Percentiles rank a stretch among this genome's conserved stretches.
Evolutionary conservation across 257 asterid species (phyloP).

Genomic region (Voacanga thouarsii): DNA sequence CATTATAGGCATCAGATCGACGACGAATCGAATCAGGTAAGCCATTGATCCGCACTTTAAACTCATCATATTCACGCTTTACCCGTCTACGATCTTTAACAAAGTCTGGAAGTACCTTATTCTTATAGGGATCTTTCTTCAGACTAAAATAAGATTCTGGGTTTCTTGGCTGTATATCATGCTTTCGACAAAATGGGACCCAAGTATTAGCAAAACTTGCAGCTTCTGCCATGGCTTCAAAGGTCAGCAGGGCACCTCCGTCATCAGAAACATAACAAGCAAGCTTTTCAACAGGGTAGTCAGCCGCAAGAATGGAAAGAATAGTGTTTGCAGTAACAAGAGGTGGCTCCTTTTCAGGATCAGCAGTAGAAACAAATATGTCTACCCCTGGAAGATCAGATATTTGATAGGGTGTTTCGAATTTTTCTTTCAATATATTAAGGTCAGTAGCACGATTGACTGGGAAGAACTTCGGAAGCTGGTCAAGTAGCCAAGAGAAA

Average conservation of each 20-base stretch:
- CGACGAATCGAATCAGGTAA: constrained; percentile 88
- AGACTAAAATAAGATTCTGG: constrained; percentile 78
- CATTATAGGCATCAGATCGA: constrained; percentile 84
- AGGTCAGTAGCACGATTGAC: constrained; percentile 82
- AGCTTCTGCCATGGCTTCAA: constrained; percentile 97
- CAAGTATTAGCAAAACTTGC: constrained; percentile 86
- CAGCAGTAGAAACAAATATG: constrained; percentile 81
- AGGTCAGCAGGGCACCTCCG: constrained; percentile 83
- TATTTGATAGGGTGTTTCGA: constrained; percentile 57
- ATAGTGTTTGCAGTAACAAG: constrained; percentile 84
- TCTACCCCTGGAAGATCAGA: constrained; percentile 90
- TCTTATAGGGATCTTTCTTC: constrained; percentile 79
- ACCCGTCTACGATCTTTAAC: constrained; percentile 85
- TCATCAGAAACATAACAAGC: constrained; percentile 91
- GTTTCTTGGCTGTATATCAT: constrained; percentile 72
- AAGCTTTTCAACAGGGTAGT: constrained; percentile 84
- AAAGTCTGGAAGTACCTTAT: constrained; percentile 70
- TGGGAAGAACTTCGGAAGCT: constrained; percentile 78
- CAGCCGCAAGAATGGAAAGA: constrained; percentile 80
- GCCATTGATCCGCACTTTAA: constrained; percentile 79
- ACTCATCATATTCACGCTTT: constrained; percentile 88
- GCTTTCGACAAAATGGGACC: constrained; percentile 89
- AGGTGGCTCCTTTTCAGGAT: constrained; percentile 93
- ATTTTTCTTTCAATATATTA: constrained; percentile 66
- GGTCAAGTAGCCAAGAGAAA: constrained; percentile 89